A percentile compares a stretch with the other conserved stretches of the same genome.
Conservation (phyloP, 1,284 basidiomycete species). For the Tilletiopsis washingtonensis region DNA sequence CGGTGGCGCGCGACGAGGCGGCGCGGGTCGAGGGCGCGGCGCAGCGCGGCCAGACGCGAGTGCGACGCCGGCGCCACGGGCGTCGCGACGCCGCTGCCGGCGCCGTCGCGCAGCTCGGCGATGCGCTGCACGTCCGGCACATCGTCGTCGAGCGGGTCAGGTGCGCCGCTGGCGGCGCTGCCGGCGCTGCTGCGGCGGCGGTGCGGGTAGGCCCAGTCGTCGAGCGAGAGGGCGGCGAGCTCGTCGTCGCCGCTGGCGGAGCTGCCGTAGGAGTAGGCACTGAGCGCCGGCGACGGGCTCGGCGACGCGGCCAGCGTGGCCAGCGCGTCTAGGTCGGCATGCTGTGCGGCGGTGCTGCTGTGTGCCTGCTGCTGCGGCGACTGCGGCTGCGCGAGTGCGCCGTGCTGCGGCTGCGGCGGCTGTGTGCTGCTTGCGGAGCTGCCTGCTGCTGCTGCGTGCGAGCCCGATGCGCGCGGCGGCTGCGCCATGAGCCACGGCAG, state of each 20-base stretch:
- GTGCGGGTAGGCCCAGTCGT: conserved; percentile 5
- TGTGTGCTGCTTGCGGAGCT: no score
- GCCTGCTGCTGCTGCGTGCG: no score
- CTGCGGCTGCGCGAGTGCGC: no score
- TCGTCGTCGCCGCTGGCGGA: conserved; percentile 20
- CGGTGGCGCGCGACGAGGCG: no score
- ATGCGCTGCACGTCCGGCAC: neutral
- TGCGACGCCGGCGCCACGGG: no score
- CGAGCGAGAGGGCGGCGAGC: conserved; percentile 19
- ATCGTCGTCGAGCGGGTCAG: neutral
- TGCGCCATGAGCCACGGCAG: no score
- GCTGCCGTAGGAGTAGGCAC: conserved; percentile 23
- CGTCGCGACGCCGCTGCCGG: neutral
- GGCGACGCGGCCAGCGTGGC: neutral
- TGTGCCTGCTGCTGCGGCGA: no score
- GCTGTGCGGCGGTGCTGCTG: no score
- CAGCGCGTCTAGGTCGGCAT: neutral
- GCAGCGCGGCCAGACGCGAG: no score
- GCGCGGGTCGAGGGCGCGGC: no score
- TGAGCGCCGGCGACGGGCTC: conserved; percentile 20
- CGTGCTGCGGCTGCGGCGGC: no score
- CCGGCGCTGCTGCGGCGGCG: neutral
- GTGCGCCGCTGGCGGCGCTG: neutral
- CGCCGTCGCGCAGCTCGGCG: neutral
- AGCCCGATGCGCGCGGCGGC: no score